These are phyloP conservation scores for Rhipidocladum racemiflorum DNA, from an alignment of 176 grass and related monocot species.

Conservation along the genomic window DNA sequence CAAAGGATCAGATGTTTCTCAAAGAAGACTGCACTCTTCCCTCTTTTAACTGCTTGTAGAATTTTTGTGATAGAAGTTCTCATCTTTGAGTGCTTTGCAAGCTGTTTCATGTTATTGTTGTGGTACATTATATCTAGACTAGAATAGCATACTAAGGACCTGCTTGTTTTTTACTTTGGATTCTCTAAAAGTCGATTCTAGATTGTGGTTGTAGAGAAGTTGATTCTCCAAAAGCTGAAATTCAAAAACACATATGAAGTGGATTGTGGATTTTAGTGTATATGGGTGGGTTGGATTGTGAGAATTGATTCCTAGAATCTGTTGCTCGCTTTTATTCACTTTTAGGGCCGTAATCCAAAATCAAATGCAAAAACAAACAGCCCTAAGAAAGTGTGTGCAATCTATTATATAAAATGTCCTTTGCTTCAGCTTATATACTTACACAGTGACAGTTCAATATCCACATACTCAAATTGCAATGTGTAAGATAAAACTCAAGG, in stretches of 20 bases:
- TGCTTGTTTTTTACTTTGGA: no score
- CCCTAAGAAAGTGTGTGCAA: background rate
- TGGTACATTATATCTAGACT: constrained; percentile 4
- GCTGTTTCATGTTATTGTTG: background rate
- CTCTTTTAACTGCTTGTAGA: background rate
- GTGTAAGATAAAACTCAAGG: background rate
- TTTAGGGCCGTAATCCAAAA: no score
- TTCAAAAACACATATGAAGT: no score
- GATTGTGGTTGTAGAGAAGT: no score
- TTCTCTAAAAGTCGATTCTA: no score
- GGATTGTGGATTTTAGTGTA: no score
- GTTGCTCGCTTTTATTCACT: no score
- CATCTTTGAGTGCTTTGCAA: background rate
- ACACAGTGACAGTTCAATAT: background rate
- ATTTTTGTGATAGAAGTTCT: constrained; percentile 10
- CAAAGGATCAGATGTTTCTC: constrained; percentile 48
- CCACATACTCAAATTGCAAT: background rate
- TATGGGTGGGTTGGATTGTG: no score
- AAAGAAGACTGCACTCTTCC: background rate
- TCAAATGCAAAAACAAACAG: no score
- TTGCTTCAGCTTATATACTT: constrained; percentile 1
- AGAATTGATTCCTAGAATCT: no score
- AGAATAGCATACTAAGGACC: background rate
- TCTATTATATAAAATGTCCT: background rate
- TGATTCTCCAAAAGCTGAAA: no score